phyloP scores from a whole-genome alignment of 2,329 filamentous ascomycete genomes.

The Byssochlamys sp. region DNA sequence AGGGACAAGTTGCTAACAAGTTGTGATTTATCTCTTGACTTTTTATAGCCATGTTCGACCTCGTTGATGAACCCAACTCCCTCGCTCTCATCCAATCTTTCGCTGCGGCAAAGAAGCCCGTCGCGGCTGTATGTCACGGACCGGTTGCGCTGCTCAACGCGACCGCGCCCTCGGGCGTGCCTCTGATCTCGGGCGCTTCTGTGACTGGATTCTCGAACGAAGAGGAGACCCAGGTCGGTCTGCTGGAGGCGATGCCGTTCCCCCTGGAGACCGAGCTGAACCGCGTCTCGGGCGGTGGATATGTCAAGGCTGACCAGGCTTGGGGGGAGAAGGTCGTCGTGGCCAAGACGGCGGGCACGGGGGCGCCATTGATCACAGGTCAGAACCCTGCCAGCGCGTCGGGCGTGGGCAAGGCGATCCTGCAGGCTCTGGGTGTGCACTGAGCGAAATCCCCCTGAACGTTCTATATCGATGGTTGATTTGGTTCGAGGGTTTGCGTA shows the following conservation, averaged over 20 bases:
- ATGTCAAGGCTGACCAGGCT: conserved; percentile 37
- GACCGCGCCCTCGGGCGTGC: conserved; percentile 33
- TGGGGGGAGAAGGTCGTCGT: conserved; percentile 39
- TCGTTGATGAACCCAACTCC: conserved; percentile 32
- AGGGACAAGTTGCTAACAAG: neutral
- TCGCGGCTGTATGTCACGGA: conserved; percentile 43
- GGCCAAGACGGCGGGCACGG: conserved; percentile 15
- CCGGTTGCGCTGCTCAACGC: conserved; percentile 38
- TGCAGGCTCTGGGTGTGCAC: conserved; percentile 21
- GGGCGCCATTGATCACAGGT: conserved; percentile 37
- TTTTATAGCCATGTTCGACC: conserved; percentile 40
- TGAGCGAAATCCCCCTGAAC: neutral
- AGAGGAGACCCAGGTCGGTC: conserved; percentile 36
- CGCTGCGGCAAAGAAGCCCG: conserved; percentile 39
- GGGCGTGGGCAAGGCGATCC: conserved; percentile 35
- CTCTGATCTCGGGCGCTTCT: conserved; percentile 31
- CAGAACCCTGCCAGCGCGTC: conserved; percentile 40
- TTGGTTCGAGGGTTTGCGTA: neutral
- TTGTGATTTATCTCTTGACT: neutral
- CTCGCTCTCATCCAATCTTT: conserved; percentile 40
- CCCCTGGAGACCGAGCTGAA: conserved; percentile 37
- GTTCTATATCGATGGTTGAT: neutral
- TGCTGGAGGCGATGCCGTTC: conserved; percentile 37
- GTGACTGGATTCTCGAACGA: conserved; percentile 41
- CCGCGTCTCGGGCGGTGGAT: conserved; percentile 33